Percentiles rank a stretch among this genome's conserved stretches.
Evolutionary conservation across 2,329 filamentous ascomycete genomes (phyloP).

Genomic region (Aspergillus tamarii): DNA sequence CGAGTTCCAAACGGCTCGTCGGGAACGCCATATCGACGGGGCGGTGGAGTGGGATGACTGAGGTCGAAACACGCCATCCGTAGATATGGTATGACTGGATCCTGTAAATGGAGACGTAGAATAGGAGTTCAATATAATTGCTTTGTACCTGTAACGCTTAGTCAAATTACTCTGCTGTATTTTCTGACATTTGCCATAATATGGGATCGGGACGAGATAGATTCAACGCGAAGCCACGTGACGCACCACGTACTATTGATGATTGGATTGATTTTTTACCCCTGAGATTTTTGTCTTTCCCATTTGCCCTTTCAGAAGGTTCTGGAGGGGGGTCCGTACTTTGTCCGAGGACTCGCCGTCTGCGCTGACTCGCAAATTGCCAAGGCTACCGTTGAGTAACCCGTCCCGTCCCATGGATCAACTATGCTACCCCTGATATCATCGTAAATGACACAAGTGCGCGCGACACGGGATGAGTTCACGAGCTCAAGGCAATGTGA

Average conservation of each 20-base stretch:
- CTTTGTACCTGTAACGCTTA: neutral
- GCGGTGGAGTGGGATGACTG: slow-evolving; percentile 7
- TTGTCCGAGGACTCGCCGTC: neutral
- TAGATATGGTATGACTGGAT: neutral
- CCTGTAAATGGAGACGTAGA: neutral
- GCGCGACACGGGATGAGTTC: neutral
- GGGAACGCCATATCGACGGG: slow-evolving; percentile 5
- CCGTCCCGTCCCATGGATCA: neutral
- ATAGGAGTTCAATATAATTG: neutral
- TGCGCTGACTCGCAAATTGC: neutral
- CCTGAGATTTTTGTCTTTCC: too few relatives aligned
- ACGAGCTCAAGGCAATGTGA: neutral
- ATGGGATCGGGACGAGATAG: too few relatives aligned
- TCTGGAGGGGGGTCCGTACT: neutral
- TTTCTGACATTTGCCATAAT: too few relatives aligned
- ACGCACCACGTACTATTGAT: too few relatives aligned
- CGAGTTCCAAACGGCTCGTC: neutral
- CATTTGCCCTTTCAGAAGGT: too few relatives aligned
- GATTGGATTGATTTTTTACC: too few relatives aligned
- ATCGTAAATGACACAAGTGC: neutral
- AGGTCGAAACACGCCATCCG: slow-evolving; percentile 7
- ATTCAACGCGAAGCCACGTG: too few relatives aligned
- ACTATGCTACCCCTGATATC: neutral
- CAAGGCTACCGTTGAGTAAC: neutral
- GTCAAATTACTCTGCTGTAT: neutral